Evolutionary conservation across 2,329 filamentous ascomycete species (phyloP).

Genomic region (Xylariaceae sp.): DNA sequence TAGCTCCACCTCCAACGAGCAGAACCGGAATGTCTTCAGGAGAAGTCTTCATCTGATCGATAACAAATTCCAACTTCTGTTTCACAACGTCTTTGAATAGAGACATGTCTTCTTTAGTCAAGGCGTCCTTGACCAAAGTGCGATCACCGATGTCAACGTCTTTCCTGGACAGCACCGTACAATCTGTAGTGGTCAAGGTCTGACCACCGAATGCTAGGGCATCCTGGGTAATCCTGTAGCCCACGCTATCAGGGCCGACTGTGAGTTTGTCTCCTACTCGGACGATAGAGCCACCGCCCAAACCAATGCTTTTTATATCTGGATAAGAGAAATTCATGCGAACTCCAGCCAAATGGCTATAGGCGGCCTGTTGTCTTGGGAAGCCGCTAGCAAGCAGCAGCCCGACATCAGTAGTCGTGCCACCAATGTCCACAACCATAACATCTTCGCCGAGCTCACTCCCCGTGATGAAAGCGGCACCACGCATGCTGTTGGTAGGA

Average conservation of each 20-base stretch:
- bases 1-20: conserved; percentile 60
- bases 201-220: conserved; percentile 54
- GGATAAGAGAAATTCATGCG: conserved; percentile 58
- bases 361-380: conserved; percentile 59
- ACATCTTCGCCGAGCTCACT: conserved; percentile 33
- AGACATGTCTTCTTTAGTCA: conserved; percentile 23
- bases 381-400: conserved; percentile 58
- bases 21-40: conserved; percentile 56
- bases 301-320: conserved; percentile 56
- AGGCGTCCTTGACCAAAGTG: conserved; percentile 16
- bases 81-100: conserved; percentile 24
- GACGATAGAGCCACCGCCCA: conserved; percentile 56
- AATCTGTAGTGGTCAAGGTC: conserved; percentile 57
- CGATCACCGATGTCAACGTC: conserved; percentile 40
- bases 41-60: conserved; percentile 62
- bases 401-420: conserved; percentile 63
- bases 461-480: conserved; percentile 55
- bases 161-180: conserved; percentile 35
- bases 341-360: conserved; percentile 59
- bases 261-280: conserved; percentile 37
- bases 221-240: conserved; percentile 51
- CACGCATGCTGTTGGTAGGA: conserved; percentile 60
- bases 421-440: conserved; percentile 64
- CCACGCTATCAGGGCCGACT: conserved; percentile 60
- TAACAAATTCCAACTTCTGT: conserved; percentile 31